Evolutionary conservation across 1,139 yeast species (phyloP).

Genomic region (Yamadazyma kanchanaburiensis): DNA sequence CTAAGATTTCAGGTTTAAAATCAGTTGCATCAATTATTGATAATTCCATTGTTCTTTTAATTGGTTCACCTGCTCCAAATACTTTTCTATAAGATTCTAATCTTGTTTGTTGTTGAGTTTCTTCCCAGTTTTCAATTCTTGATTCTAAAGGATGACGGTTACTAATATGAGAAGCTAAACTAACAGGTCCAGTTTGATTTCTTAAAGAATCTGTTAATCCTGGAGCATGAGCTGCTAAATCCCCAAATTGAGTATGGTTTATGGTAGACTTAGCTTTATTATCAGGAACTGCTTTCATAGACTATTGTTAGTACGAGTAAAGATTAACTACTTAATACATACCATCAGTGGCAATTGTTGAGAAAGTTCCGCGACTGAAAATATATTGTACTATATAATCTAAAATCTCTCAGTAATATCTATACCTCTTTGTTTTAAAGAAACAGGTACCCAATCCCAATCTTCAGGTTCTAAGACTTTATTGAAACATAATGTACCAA

Average conservation of each 20-base stretch:
- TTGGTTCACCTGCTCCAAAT: slow-evolving; percentile 92
- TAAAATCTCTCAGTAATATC: too few relatives aligned
- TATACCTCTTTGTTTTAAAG: slow-evolving; percentile 38
- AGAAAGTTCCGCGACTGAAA: too few relatives aligned
- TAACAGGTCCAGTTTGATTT: slow-evolving; percentile 56
- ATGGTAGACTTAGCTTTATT: slow-evolving; percentile 37
- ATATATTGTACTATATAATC: too few relatives aligned
- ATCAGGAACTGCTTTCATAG: slow-evolving; percentile 51
- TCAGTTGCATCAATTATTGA: slow-evolving; percentile 71
- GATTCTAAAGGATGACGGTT: slow-evolving; percentile 85
- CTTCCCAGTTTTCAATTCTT: slow-evolving; percentile 77
- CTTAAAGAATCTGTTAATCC: slow-evolving; percentile 58
- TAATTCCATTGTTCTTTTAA: slow-evolving; percentile 85
- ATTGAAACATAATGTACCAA: slow-evolving; percentile 74
- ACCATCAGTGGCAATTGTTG: too few relatives aligned
- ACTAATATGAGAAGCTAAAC: slow-evolving; percentile 66
- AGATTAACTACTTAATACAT: too few relatives aligned
- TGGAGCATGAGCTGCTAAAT: slow-evolving; percentile 57
- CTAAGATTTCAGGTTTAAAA: slow-evolving; percentile 60
- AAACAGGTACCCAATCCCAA: slow-evolving; percentile 44
- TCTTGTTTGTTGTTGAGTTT: slow-evolving; percentile 64
- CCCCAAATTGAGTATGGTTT: slow-evolving; percentile 48
- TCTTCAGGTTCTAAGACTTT: slow-evolving; percentile 55
- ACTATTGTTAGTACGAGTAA: too few relatives aligned
- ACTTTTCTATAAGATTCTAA: slow-evolving; percentile 78